Evolutionary conservation across 1,139 yeast species (phyloP), one percentile per base, ranked within the genome.

Genomic region (Cylindricascospora bacillispora): DNA sequence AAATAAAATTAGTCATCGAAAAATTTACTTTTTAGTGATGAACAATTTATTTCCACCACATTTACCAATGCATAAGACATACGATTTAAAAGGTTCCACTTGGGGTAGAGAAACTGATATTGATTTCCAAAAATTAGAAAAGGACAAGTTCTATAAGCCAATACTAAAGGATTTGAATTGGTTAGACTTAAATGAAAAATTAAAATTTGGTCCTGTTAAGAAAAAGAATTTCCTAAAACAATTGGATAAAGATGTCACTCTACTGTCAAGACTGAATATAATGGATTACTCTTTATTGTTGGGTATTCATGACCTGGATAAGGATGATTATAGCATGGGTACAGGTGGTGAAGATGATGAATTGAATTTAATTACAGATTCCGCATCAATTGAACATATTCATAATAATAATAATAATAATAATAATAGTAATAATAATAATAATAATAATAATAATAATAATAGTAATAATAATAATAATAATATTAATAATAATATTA

Each of bases 21-120:
- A 83, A 52, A 83, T 89, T 25, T 94, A 92, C 56, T 89, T 92
- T 45, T 67, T 92, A 33, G 95, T 92, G 26, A 92, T 92, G 98
- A 92, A 92, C 60, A 92, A 92, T 51, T 64, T 92, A 32, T 89
- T 92, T 56, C 98, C 99, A 1, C 94, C 97, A 5, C 86, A 83
- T 49, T 67, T 89, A 35, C 93, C 82, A 41, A 77, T 89, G 36
- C 93, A 85, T 51, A 59, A 70, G 28, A 81, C 89, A 24, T 92
- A 73, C 54, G 99, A 92, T 51, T 65, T 92, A 47, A 92, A 92
- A 54, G 99, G 99, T 1, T 83, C 95, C 0, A 73, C 93, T 0
- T 68, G 81, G 64, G 97, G 97, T 3, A 70, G 99, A 43, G 58
- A 59, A 21, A 73, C 85, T 0, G 33, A 41, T 25, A 45, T 52